Evolutionary conservation across 2,329 filamentous ascomycete genomes (phyloP), one percentile per base, ranked within the genome.

Genomic region (Ophiostoma tasmaniense): DNA sequence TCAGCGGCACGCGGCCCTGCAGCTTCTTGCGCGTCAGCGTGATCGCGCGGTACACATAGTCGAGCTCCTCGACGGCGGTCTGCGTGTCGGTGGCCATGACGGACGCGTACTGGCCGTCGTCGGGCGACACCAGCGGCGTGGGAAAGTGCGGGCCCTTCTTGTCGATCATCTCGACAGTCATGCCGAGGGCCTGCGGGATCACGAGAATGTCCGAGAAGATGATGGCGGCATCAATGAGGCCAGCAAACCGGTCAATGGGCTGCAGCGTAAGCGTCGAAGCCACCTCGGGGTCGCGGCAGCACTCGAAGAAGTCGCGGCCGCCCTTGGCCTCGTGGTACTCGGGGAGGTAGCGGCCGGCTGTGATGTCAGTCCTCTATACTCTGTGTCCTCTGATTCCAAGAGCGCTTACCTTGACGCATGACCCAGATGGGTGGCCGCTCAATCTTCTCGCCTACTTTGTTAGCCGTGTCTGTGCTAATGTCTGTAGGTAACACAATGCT

Each of bases 141-240:
- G 95, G 95, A 78, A 99, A 99, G 78, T 96, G 91, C 13, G 95
- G 95, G 0, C 95, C 95, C 79, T 97, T 96, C 81, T 95, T 96
- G 79, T 97, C 93, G 13, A 98, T 85, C 95, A 99, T 99, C 79
- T 98, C 91, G 35, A 99, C 95, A n/a, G 85, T 84, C 95, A 99
- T 99, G 0, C 95, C 95, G 87, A 99, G 91, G 39, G 95, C 95
- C 81, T 99, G 95, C 0, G 95, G 95, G 72, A 99, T 93, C 64
- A 99, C 95, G 50, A 99, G 87, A 73, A 99, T 99, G 78, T 99
- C 95, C 69, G 92, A 97, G 84, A 99, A 99, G 79, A 99, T 99
- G 76, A 99, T 99, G 71, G 95, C 93, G 35, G 93, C 94, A 79
- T 99, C 95, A 74, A 99, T 87, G 71, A 99, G 89, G 61, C 93